phyloP scores from a whole-genome alignment of 2,329 filamentous ascomycete genomes.

The Colletotrichum filicis region DNA sequence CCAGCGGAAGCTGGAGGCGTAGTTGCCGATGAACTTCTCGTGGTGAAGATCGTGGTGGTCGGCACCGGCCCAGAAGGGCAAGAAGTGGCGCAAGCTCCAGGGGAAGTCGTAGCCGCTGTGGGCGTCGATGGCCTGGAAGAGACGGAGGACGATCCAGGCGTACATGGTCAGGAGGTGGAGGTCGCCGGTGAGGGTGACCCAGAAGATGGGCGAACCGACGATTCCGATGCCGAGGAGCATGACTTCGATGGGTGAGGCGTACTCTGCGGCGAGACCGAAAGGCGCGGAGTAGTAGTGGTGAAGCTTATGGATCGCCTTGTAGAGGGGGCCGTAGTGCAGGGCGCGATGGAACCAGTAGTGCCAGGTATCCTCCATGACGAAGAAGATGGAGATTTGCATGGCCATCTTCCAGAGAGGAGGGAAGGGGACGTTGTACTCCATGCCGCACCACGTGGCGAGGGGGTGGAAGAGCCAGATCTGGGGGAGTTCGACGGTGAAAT shows the following conservation, averaged over 20 bases:
- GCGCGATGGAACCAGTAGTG: conserved; percentile 97
- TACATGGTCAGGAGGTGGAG: conserved; percentile 99
- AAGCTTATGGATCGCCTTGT: conserved; percentile 98
- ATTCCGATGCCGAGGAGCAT: conserved; percentile 93
- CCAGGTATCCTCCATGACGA: conserved; percentile 96
- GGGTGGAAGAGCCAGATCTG: conserved; percentile 99
- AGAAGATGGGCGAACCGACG: conserved; percentile 84
- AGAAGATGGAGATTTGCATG: conserved; percentile 92
- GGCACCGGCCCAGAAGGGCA: conserved; percentile 98
- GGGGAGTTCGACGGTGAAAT: conserved; percentile 97
- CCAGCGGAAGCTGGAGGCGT: conserved; percentile 97
- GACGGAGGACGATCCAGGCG: conserved; percentile 89
- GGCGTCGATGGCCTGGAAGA: conserved; percentile 98
- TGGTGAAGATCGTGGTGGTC: conserved; percentile 98
- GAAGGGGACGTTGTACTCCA: conserved; percentile 90
- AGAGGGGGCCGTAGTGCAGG: conserved; percentile 94
- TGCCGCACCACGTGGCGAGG: conserved; percentile 90
- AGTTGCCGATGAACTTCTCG: conserved; percentile 99
- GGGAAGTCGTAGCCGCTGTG: conserved; percentile 99
- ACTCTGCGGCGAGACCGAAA: conserved; percentile 96
- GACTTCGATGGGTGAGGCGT: conserved; percentile 96
- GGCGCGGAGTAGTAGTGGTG: conserved; percentile 99
- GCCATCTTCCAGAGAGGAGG: conserved; percentile 87
- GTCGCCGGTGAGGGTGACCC: conserved; percentile 84
- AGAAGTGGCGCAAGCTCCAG: conserved; percentile 93